These are phyloP conservation scores for Populus trichocarpa DNA, from an alignment of 441 rosid genomes.

Conservation along the genomic window DNA sequence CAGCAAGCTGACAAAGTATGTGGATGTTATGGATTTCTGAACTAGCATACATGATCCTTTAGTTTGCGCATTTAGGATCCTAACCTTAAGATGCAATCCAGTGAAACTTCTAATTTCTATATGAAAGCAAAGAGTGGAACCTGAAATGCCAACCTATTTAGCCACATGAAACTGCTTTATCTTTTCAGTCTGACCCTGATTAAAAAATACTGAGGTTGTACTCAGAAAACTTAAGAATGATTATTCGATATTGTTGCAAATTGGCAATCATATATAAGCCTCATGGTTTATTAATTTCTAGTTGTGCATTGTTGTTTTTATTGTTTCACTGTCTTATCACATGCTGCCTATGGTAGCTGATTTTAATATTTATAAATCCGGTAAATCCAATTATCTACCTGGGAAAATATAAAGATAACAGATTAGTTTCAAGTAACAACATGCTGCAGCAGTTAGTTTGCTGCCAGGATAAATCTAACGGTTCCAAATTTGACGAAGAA, in stretches of 20 bases:
- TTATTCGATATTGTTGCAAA: too few relatives aligned
- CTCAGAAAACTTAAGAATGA: too few relatives aligned
- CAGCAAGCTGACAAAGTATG: constrained; percentile 73
- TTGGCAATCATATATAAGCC: background rate
- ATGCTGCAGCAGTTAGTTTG: background rate
- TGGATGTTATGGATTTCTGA: constrained; percentile 12
- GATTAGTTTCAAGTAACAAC: background rate
- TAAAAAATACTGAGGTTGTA: too few relatives aligned
- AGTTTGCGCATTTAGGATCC: background rate
- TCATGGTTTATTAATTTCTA: background rate
- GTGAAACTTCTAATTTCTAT: background rate
- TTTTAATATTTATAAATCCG: background rate
- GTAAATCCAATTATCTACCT: background rate
- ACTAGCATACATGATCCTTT: background rate
- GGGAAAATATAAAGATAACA: background rate
- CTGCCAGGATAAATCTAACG: background rate
- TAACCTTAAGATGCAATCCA: background rate
- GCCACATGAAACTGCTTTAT: background rate
- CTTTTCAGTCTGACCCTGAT: background rate
- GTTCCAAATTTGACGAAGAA: background rate
- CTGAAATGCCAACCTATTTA: background rate
- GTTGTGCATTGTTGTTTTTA: background rate
- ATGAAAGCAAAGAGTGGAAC: background rate
- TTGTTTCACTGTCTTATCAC: background rate
- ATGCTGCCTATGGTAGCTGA: background rate